Evolutionary conservation across 441 rosid species (phyloP).

Genomic region (Gossypium trilobum): DNA sequence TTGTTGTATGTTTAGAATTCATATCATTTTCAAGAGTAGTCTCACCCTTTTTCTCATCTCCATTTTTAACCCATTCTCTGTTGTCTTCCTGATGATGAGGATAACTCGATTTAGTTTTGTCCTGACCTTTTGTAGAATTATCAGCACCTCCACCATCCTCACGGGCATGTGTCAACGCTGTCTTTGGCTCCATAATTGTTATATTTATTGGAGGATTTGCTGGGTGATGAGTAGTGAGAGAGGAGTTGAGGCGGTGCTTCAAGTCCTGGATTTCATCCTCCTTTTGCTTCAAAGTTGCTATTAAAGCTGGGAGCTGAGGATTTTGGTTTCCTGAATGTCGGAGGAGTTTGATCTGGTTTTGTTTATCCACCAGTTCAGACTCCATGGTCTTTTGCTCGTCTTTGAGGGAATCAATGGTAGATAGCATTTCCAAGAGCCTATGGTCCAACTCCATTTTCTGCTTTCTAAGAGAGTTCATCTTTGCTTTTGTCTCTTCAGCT

Average conservation of each 20-base stretch:
- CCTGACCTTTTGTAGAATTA: constrained; percentile 6
- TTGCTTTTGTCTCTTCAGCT: constrained; percentile 38
- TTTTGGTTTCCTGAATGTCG: constrained; percentile 7
- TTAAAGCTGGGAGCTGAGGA: constrained; percentile 20
- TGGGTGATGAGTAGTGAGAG: constrained; percentile 15
- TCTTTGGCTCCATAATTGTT: constrained; percentile 5
- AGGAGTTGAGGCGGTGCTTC: constrained; percentile 27
- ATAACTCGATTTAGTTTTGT: not conserved
- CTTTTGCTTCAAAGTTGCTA: constrained; percentile 38
- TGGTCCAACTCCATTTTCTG: constrained; percentile 42
- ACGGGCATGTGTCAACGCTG: not conserved
- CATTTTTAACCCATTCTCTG: not conserved
- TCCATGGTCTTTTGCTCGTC: constrained; percentile 40
- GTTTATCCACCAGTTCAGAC: constrained; percentile 38
- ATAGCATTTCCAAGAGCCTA: constrained; percentile 41
- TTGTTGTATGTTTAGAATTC: not conserved
- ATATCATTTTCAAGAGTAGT: not conserved
- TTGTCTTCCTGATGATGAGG: not conserved
- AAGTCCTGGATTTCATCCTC: constrained; percentile 36
- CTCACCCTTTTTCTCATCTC: constrained; percentile 1
- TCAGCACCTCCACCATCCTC: not conserved
- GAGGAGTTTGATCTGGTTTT: constrained; percentile 32
- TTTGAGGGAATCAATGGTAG: constrained; percentile 43
- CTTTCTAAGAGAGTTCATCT: constrained; percentile 29
- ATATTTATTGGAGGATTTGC: constrained; percentile 15